These are phyloP conservation scores for Gaeumannomyces tritici DNA, from an alignment of 2,329 filamentous ascomycete genomes.

Conservation along the genomic window DNA sequence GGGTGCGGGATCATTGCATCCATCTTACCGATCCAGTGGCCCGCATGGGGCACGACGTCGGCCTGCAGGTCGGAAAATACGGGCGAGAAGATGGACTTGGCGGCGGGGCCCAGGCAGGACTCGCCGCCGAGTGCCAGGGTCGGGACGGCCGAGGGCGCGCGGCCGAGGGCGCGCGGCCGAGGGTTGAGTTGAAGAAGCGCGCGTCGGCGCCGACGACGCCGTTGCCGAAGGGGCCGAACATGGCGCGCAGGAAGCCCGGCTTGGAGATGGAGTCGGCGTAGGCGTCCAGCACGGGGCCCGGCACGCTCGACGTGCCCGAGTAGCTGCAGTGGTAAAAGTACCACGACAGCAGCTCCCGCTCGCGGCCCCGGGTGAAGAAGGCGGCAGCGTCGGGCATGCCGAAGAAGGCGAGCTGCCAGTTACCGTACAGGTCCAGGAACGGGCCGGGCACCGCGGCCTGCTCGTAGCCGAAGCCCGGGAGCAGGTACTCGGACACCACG, in stretches of 20 bases:
- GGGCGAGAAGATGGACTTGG: conserved; percentile 11
- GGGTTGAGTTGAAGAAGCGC: conserved; percentile 22
- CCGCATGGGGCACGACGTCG: conserved; percentile 24
- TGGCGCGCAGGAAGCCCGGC: conserved; percentile 29
- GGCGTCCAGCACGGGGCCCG: conserved; percentile 25
- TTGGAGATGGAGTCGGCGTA: conserved; percentile 30
- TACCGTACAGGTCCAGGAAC: conserved; percentile 28
- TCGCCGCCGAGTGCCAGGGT: conserved; percentile 23
- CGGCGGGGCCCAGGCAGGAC: conserved; percentile 17
- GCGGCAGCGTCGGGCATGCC: conserved; percentile 33
- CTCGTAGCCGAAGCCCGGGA: conserved; percentile 33
- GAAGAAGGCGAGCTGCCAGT: conserved; percentile 34
- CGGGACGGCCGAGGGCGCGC: conserved; percentile 16
- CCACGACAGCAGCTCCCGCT: conserved; percentile 32
- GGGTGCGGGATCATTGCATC: too few species aligned
- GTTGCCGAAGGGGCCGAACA: conserved; percentile 25
- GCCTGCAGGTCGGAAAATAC: conserved; percentile 16
- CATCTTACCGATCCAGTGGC: conserved; percentile 25
- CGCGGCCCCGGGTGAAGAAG: conserved; percentile 31
- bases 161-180: conserved; percentile 16
- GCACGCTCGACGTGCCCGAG: conserved; percentile 24
- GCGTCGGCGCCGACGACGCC: conserved; percentile 21
- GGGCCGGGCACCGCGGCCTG: conserved; percentile 16
- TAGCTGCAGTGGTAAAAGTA: conserved; percentile 36
- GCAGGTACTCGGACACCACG: conserved; percentile 26